Base-by-base conservation (phyloP, 495 filamentous ascomycete species). In the Podospora comata region DNA sequence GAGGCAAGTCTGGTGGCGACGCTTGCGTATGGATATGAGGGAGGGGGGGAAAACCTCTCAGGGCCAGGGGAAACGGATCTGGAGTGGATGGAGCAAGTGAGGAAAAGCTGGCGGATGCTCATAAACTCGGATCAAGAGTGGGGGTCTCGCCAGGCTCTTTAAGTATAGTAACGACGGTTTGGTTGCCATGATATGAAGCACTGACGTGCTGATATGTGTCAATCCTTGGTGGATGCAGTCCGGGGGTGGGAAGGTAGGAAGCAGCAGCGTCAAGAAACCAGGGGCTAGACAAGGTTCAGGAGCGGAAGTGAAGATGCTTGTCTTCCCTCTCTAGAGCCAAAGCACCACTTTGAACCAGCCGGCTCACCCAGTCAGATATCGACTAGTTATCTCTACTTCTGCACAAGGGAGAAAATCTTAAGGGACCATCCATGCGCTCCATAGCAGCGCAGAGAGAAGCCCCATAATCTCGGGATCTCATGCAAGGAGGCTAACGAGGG, bases 381-480 rank as follows among this genome's bases (percentile, higher is more conserved):
- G 71, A 69, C 72, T 61, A 70, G 73, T 77, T 78, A 79, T 79
- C 76, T 77, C 73, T 71, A 60, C 39, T 48, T 6, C 39, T 48
- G 39, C 39, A 48, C 28, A 28, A 60, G 44, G 55, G 67, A 69
- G 59, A 23, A 68, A 63, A 53, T 60, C 68, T 66, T 70, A 67
- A 70, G 68, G 70, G 71, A 66, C 62, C 58, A 69, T 69, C 64
- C 63, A 23, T 23, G 71, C 73, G 61, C 73, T 64, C 62, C 28
- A 70, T 61, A 65, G 59, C 65, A 73, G 62, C 53, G 34, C 62
- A 65, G 66, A 71, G 9, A 48, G 64, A 66, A 59, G 57, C 70
- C 59, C 72, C 70, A 74, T 71, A 76, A 76, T 76, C 71, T 74
- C 76, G 74, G 74, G 71, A 75, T 64, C 68, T 60, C 68, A 74